phyloP scores from a whole-genome alignment of 176 grass and related monocot species.

The Bromus sterilis region DNA sequence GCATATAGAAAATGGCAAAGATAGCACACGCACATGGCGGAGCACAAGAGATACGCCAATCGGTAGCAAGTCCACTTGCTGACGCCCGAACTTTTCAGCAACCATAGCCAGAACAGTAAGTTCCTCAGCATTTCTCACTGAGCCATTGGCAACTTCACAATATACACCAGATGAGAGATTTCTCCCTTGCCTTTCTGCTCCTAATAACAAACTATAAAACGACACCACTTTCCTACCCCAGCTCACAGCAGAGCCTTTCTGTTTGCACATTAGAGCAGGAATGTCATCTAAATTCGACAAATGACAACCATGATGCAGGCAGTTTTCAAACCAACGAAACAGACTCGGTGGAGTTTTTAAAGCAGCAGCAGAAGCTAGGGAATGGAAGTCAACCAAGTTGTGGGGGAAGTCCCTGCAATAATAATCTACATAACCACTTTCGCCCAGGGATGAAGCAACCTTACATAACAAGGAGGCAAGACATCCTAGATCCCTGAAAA shows the following conservation, averaged over 20 bases:
- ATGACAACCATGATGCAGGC: constrained; percentile 44
- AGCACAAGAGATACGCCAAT: constrained; percentile 86
- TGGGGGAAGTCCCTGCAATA: constrained; percentile 82
- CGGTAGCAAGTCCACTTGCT: constrained; percentile 82
- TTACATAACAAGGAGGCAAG: constrained; percentile 67
- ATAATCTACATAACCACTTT: constrained; percentile 69
- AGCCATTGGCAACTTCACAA: constrained; percentile 90
- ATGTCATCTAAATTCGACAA: constrained; percentile 51
- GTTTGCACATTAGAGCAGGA: constrained; percentile 60
- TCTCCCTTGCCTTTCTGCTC: constrained; percentile 70
- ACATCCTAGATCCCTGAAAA: constrained; percentile 68
- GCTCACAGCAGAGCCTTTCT: constrained; percentile 60
- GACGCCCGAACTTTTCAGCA: constrained; percentile 78
- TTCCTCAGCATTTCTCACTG: constrained; percentile 63
- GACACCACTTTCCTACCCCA: constrained; percentile 83
- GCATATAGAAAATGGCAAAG: constrained; percentile 19
- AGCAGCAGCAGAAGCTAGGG: constrained; percentile 29
- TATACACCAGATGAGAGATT: constrained; percentile 81
- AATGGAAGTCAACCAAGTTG: constrained; percentile 51
- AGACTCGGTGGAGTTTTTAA: constrained; percentile 59
- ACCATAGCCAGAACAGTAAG: constrained; percentile 88
- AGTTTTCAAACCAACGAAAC: constrained; percentile 82
- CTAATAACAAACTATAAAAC: constrained; percentile 88
- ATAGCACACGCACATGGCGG: constrained; percentile 61
- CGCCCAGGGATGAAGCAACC: constrained; percentile 63